These are phyloP conservation scores for Carex kokanica DNA, from an alignment of 176 grass and related monocot genomes.

Conservation along the genomic window DNA sequence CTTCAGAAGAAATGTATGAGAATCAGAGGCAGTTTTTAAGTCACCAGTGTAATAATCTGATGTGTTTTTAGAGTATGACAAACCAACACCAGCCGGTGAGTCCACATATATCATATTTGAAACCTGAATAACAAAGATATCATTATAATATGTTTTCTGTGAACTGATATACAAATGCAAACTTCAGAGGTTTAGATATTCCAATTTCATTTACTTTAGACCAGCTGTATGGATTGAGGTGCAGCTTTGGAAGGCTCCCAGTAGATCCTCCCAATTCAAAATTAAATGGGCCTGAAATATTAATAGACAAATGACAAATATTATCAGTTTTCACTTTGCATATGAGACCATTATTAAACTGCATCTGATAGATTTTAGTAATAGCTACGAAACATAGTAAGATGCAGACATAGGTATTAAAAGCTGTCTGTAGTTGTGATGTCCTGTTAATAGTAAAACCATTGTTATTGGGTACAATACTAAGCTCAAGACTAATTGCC, in stretches of 20 bases:
- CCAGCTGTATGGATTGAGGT: slow-evolving; percentile 84
- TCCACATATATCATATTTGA: slow-evolving; percentile 95
- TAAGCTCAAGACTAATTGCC: not conserved
- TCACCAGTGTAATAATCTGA: slow-evolving; percentile 84
- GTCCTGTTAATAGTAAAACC: not conserved
- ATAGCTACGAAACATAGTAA: not conserved
- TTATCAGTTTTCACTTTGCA: not conserved
- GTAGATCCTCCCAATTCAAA: slow-evolving; percentile 48
- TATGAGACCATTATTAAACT: not conserved
- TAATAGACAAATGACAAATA: not conserved
- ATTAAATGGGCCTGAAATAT: slow-evolving; percentile 73
- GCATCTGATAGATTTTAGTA: not conserved
- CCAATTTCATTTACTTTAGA: slow-evolving; percentile 57
- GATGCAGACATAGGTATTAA: not conserved
- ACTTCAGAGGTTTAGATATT: not conserved
- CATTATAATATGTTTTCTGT: not conserved
- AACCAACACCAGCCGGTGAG: slow-evolving; percentile 84
- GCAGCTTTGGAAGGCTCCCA: slow-evolving; percentile 62
- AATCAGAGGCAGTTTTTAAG: slow-evolving; percentile 82
- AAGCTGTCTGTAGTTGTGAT: not conserved
- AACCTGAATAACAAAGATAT: slow-evolving; percentile 41
- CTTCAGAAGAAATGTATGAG: slow-evolving; percentile 85
- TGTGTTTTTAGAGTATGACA: slow-evolving; percentile 61
- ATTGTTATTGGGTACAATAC: not conserved
- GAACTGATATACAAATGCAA: slow-evolving; percentile 6